A percentile compares a stretch with the other conserved stretches of the same genome.
These are phyloP conservation scores for Cladophialophora psammophila DNA, from an alignment of 2,329 filamentous ascomycete genomes.

Conservation along the genomic window DNA sequence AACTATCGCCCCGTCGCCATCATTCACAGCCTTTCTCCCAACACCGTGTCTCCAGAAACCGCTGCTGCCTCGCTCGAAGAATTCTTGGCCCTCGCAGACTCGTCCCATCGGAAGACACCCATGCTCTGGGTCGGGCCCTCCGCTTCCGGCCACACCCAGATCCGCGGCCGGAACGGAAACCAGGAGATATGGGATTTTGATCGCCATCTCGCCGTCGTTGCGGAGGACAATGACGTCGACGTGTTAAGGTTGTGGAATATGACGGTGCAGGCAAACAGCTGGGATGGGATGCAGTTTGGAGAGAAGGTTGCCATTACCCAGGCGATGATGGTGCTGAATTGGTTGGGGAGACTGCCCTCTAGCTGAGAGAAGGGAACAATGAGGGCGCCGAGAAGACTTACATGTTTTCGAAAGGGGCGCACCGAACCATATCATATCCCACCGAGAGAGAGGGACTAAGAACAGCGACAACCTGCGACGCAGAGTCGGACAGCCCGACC, in stretches of 20 bases:
- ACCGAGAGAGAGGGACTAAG: no score
- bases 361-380: constrained; percentile 15
- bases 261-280: constrained; percentile 51
- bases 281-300: constrained; percentile 50
- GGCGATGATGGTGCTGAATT: constrained; percentile 52
- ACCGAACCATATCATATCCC: no score
- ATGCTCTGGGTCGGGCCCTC: constrained; percentile 54
- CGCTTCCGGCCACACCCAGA: constrained; percentile 48
- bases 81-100: constrained; percentile 48
- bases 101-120: constrained; percentile 49
- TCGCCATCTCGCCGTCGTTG: constrained; percentile 45
- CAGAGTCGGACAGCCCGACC: no score
- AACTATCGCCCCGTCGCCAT: constrained; percentile 51
- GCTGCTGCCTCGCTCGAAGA: constrained; percentile 49
- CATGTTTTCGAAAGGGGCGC: no score
- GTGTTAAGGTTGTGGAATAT: constrained; percentile 54
- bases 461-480: no score
- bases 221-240: constrained; percentile 49
- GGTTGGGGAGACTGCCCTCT: constrained; percentile 35
- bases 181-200: constrained; percentile 52
- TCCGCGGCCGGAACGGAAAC: constrained; percentile 44
- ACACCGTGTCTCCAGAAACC: constrained; percentile 44
- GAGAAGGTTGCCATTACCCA: constrained; percentile 52
- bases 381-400: no score
- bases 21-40: constrained; percentile 49